phyloP scores from a whole-genome alignment of 495 filamentous ascomycete species.

The Tuber calosporum region DNA sequence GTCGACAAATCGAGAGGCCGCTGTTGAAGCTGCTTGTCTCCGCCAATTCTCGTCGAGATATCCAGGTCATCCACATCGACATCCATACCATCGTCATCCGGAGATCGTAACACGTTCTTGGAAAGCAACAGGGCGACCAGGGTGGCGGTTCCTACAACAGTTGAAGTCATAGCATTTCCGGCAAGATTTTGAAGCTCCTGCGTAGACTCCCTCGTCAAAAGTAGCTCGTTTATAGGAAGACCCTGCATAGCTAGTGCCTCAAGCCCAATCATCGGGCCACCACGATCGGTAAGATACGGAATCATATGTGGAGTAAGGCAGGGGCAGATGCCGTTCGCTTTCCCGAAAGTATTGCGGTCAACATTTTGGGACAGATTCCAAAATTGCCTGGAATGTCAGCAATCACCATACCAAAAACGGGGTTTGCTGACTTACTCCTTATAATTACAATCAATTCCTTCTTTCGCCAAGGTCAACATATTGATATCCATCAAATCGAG shows the following conservation, averaged over 20 bases:
- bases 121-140: slow-evolving; percentile 49
- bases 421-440: slow-evolving; percentile 51
- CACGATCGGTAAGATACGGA: slow-evolving; percentile 56
- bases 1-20: slow-evolving; percentile 21
- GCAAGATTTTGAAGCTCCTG: slow-evolving; percentile 63
- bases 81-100: slow-evolving; percentile 36
- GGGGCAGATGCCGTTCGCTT: slow-evolving; percentile 53
- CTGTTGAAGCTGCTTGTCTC: slow-evolving; percentile 24
- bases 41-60: slow-evolving; percentile 22
- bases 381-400: slow-evolving; percentile 45
- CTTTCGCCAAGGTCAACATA: slow-evolving; percentile 47
- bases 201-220: slow-evolving; percentile 58
- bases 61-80: slow-evolving; percentile 29
- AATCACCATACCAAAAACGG: slow-evolving; percentile 6
- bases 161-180: slow-evolving; percentile 78
- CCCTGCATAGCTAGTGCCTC: slow-evolving; percentile 68
- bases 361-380: slow-evolving; percentile 73
- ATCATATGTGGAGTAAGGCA: slow-evolving; percentile 67
- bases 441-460: slow-evolving; percentile 54
- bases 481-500: slow-evolving; percentile 62
- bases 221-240: slow-evolving; percentile 56
- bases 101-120: slow-evolving; percentile 21
- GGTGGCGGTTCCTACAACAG: slow-evolving; percentile 61
- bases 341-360: slow-evolving; percentile 52
- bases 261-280: slow-evolving; percentile 57